A percentile compares a stretch with the other conserved stretches of the same genome.
Evolutionary conservation across 805 yeast genomes (phyloP).

Genomic region (Saccharomycopsis fibuligera): DNA sequence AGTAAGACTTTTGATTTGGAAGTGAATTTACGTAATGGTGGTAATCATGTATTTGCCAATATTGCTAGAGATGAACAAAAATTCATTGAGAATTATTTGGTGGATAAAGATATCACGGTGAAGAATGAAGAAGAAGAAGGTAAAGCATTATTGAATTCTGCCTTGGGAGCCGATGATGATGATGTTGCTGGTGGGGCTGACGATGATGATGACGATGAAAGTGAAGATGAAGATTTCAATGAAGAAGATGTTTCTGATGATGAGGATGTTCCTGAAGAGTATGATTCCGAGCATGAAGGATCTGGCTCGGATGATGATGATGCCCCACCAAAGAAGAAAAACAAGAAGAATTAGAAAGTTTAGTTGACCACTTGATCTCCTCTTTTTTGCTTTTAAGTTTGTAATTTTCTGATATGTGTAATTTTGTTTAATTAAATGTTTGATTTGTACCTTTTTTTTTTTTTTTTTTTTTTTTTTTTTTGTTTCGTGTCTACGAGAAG

Average conservation of each 20-base stretch:
- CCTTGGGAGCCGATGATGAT: slow-evolving; percentile 59
- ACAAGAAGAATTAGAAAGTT: slow-evolving; percentile 12
- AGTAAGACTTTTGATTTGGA: slow-evolving; percentile 93
- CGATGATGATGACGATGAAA: slow-evolving; percentile 44
- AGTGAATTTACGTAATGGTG: slow-evolving; percentile 57
- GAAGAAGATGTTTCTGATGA: slow-evolving; percentile 21
- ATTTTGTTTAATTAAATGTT: not conserved
- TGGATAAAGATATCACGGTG: slow-evolving; percentile 69
- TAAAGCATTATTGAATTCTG: slow-evolving; percentile 72
- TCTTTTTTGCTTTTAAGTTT: not conserved
- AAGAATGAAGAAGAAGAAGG: slow-evolving; percentile 88
- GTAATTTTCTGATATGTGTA: not conserved
- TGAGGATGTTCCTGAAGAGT: slow-evolving; percentile 21
- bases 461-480: not conserved
- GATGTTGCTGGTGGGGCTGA: slow-evolving; percentile 51
- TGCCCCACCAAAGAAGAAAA: slow-evolving; percentile 19
- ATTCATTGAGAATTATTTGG: slow-evolving; percentile 66
- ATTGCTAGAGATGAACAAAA: slow-evolving; percentile 87
- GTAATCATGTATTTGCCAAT: slow-evolving; percentile 78
- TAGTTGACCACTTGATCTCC: not conserved
- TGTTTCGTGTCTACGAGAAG: not conserved
- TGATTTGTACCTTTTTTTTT: not conserved
- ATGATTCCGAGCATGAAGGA: slow-evolving; percentile 15
- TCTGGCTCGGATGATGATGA: slow-evolving; percentile 1
- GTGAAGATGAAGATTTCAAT: slow-evolving; percentile 74